Base-by-base conservation (phyloP, 805 yeast species). In the Saccharomycopsis malanga region DNA sequence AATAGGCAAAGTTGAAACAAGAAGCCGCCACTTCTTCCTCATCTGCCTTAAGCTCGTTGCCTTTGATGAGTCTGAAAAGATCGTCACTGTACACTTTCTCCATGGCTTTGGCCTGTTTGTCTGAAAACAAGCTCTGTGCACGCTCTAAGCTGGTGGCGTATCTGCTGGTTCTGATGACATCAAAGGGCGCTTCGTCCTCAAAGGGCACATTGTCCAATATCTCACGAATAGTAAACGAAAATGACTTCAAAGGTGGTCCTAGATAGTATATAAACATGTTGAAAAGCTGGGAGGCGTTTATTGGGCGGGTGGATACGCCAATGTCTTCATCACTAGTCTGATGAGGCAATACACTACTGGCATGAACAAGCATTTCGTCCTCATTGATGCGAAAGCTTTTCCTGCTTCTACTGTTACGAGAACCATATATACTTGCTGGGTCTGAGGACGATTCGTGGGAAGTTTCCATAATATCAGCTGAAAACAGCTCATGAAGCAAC, bases 11-110 rank as follows among this genome's bases (percentile, higher is more conserved):
- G 59, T 85, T 83, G 1, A 89, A 91, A 65, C 93, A 84, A 39
- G 85, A 76, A 0, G 95, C 94, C 1, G 89, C 84, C 3, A 85
- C 83, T 54, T 83, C 88, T 62, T 85, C 94, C 55, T 81, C 83
- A 50, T 79, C 82, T 1, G 81, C 70, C 72, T 56, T 79, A 77
- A 43, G 15, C 21, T 47, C 44, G 9, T 18, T 17, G 15, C 38
- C 38, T 10, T 45, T 34, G n/a, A 41, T 40, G 3, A 42, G 3
- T 15, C 37, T 46, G 41, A 46, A 45, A 2, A 49, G 20, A 12
- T 30, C 23, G 14, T 46, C 48, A 24, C 39, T 34, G 56, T 86
- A 85, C 14, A 85, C 61, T 52, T 69, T 71, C 32, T 70, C 70
- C 46, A 85, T 72, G 0, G 91, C 78, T 42, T 66, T 66, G 0